Conservation (phyloP, 805 yeast species). For the Yamadazyma scolyti region DNA sequence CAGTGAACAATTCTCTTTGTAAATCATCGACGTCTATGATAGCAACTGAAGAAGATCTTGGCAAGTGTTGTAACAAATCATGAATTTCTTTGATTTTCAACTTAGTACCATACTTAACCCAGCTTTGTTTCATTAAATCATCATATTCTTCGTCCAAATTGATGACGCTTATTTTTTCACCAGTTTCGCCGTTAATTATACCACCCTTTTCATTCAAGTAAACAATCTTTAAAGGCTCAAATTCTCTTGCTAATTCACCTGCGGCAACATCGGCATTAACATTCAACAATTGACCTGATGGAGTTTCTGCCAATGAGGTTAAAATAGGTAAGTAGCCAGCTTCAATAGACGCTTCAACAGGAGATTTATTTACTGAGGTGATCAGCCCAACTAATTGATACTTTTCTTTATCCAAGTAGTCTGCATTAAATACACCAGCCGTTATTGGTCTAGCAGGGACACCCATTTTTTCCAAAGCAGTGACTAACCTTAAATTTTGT, state of each 20-base stretch:
- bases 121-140: constrained; percentile 80
- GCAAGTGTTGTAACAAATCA: constrained; percentile 88
- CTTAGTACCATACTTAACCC: constrained; percentile 99
- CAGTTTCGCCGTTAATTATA: constrained; percentile 85
- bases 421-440: constrained; percentile 94
- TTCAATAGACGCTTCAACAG: constrained; percentile 87
- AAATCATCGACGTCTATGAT: constrained; percentile 92
- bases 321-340: constrained; percentile 97
- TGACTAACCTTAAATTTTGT: constrained; percentile 91
- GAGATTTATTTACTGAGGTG: constrained; percentile 75
- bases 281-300: constrained; percentile 93
- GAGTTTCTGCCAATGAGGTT: constrained; percentile 94
- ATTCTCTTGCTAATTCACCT: constrained; percentile 93
- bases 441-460: constrained; percentile 98
- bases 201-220: constrained; percentile 98
- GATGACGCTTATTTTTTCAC: constrained; percentile 84
- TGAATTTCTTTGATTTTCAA: constrained; percentile 94
- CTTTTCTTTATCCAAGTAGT: constrained; percentile 83
- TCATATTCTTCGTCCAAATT: constrained; percentile 97
- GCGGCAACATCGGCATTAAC: constrained; percentile 99
- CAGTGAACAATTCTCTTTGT: constrained; percentile 96
- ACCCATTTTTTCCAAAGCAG: constrained; percentile 93
- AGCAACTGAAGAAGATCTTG: constrained; percentile 97
- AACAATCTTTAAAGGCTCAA: constrained; percentile 95
- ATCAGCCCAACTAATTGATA: constrained; percentile 92